Evolutionary conservation across 345 rosid species (phyloP).

Genomic region (Microcos paniculata): DNA sequence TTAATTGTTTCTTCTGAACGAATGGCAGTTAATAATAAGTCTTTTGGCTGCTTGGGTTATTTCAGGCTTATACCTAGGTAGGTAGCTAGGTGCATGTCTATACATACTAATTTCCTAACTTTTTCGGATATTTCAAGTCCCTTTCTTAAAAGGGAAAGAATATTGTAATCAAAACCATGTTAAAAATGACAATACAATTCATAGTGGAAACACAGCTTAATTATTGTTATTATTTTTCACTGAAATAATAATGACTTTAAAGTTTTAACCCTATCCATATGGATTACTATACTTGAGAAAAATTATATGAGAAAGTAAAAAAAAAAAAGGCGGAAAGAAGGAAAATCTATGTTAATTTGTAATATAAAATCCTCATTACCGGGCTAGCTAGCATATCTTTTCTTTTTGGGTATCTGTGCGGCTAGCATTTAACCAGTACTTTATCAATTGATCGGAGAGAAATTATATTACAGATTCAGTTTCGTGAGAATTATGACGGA

Average conservation of each 20-base stretch:
- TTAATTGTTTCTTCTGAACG: not conserved
- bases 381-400: too few species aligned
- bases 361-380: too few species aligned
- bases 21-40: not conserved
- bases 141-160: not conserved
- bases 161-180: not conserved
- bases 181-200: conserved; percentile 6
- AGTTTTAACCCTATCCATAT: conserved; percentile 1
- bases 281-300: not conserved
- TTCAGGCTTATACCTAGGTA: too few species aligned
- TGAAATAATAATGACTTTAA: conserved; percentile 6
- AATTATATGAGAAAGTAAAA: not conserved
- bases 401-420: too few species aligned
- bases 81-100: too few species aligned
- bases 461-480: too few species aligned
- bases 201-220: not conserved
- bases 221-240: not conserved
- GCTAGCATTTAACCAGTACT: too few species aligned
- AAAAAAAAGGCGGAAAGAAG: not conserved
- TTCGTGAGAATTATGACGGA: too few species aligned
- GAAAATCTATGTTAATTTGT: too few species aligned
- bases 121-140: not conserved
- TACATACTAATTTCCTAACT: too few species aligned
- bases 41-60: too few species aligned
- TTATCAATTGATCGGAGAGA: too few species aligned